phyloP scores from a whole-genome alignment of 208 protist species.

The Leishmania turanica region DNA sequence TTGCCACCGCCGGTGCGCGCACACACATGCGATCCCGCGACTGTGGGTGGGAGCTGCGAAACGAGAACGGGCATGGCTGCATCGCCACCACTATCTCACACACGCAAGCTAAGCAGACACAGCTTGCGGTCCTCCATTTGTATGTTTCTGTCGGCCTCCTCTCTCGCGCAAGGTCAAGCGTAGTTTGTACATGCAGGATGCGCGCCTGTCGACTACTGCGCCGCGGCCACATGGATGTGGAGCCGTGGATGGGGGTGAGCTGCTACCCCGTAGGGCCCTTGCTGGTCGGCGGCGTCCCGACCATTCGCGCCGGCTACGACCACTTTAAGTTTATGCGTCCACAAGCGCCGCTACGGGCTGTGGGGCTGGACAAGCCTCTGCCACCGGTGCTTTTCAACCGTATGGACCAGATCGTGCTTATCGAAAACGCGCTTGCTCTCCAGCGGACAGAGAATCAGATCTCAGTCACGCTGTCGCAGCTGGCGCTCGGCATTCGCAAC shows the following conservation, averaged over 20 bases:
- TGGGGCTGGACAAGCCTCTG: constrained; percentile 63
- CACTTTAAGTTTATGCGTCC: constrained; percentile 72
- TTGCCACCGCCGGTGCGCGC: background rate
- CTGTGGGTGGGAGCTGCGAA: background rate
- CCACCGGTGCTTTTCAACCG: constrained; percentile 86
- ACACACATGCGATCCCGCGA: background rate
- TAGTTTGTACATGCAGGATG: constrained; percentile 9
- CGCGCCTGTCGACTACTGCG: constrained; percentile 31
- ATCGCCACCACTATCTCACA: background rate
- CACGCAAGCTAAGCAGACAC: background rate
- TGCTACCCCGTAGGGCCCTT: constrained; percentile 72
- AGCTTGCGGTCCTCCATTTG: background rate
- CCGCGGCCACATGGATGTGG: constrained; percentile 62
- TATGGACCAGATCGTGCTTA: constrained; percentile 79
- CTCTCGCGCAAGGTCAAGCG: background rate
- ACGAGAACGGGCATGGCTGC: background rate
- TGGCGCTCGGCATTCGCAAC: constrained; percentile 82
- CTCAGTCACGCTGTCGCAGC: constrained; percentile 83
- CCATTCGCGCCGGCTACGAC: constrained; percentile 63
- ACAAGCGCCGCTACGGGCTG: constrained; percentile 65
- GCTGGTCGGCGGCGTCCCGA: constrained; percentile 58
- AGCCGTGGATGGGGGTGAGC: constrained; percentile 81
- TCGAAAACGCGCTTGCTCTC: constrained; percentile 87
- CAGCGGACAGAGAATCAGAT: constrained; percentile 86
- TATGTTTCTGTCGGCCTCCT: background rate